These are phyloP conservation scores for Daphne laureola DNA, from an alignment of 441 rosid species.

Conservation along the genomic window DNA sequence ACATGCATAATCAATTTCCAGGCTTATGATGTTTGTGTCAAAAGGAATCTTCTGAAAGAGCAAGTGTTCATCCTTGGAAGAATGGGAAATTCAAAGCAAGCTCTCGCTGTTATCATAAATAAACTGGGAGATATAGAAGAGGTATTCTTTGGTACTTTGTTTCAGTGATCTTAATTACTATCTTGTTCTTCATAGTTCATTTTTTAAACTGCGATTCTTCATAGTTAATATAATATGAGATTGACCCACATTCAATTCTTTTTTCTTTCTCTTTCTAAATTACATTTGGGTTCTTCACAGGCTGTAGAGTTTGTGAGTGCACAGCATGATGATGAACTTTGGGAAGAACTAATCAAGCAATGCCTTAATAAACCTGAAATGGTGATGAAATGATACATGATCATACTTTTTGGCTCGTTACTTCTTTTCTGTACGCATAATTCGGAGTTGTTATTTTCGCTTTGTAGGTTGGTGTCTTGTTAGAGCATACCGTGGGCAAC, in stretches of 20 bases:
- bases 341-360: constrained; percentile 97
- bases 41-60: constrained; percentile 76
- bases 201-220: neutral
- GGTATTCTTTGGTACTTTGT: constrained; percentile 31
- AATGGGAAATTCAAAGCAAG: constrained; percentile 94
- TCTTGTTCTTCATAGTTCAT: constrained; percentile 7
- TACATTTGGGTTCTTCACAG: constrained; percentile 35
- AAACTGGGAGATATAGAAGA: constrained; percentile 92
- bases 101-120: constrained; percentile 86
- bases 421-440: neutral
- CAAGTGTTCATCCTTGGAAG: constrained; percentile 98
- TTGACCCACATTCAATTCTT: neutral
- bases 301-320: constrained; percentile 95
- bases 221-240: constrained; percentile 6
- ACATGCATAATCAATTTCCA: constrained; percentile 31
- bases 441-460: constrained; percentile 18
- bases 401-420: neutral
- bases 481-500: constrained; percentile 99
- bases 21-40: constrained; percentile 87
- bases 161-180: neutral
- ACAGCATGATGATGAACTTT: constrained; percentile 98
- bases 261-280: neutral
- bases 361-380: constrained; percentile 95
- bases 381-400: constrained; percentile 31
- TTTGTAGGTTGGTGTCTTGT: constrained; percentile 81